A percentile compares a stretch with the other conserved stretches of the same genome.
Evolutionary conservation across 2,329 filamentous ascomycete species (phyloP).

Genomic region (Colletotrichum spinosum): DNA sequence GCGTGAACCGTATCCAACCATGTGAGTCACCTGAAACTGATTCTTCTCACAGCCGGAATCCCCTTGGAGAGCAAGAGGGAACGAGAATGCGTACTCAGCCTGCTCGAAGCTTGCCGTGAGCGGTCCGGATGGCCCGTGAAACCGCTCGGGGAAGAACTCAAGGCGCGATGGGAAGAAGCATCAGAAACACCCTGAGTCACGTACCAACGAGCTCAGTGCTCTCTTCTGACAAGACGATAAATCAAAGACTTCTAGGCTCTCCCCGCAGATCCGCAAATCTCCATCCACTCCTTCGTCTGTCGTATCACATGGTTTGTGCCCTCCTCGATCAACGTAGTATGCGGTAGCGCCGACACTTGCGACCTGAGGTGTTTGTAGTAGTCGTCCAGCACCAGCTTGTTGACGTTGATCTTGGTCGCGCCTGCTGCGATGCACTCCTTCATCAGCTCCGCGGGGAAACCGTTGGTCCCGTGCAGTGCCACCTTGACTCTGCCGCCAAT

Average conservation of each 20-base stretch:
- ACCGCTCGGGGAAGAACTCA: constrained; percentile 25
- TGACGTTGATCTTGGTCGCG: constrained; percentile 62
- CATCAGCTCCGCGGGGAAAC: constrained; percentile 56
- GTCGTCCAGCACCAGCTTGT: constrained; percentile 54
- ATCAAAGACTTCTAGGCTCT: neutral
- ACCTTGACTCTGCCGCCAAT: constrained; percentile 39
- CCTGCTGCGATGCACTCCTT: constrained; percentile 57
- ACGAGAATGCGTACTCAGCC: neutral
- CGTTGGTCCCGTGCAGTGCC: constrained; percentile 62
- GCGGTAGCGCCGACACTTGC: constrained; percentile 44
- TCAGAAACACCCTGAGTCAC: too few relatives aligned
- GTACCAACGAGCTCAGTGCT: too few relatives aligned
- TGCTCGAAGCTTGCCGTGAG: constrained; percentile 21
- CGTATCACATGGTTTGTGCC: constrained; percentile 46
- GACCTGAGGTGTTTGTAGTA: constrained; percentile 52
- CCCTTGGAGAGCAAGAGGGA: constrained; percentile 19
- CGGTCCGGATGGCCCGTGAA: constrained; percentile 29
- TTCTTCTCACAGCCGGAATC: constrained; percentile 17
- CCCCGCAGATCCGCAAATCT: constrained; percentile 24
- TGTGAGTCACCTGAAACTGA: too few relatives aligned
- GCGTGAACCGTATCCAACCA: neutral
- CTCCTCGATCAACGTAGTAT: constrained; percentile 51
- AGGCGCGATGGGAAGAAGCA: constrained; percentile 12
- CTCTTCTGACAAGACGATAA: too few relatives aligned
- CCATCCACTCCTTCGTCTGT: constrained; percentile 27